A percentile compares a stretch with the other conserved stretches of the same genome.
Conservation (phyloP, 2,329 filamentous ascomycete genomes). For the Hypoxylon sp. region DNA sequence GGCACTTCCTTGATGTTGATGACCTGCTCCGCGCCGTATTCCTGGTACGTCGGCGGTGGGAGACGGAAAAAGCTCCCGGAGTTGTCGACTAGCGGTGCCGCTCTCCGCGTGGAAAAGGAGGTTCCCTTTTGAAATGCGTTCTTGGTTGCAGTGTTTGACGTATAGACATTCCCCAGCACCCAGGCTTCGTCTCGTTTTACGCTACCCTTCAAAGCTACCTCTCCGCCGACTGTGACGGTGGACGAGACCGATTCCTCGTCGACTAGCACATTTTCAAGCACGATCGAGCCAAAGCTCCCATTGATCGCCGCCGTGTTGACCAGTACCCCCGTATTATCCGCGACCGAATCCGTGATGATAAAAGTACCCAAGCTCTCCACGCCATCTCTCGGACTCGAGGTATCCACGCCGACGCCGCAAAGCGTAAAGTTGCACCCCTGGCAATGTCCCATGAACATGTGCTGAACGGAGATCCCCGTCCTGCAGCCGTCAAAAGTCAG, state of each 20-base stretch:
- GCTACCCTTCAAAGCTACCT: conserved; percentile 33
- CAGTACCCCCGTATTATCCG: conserved; percentile 35
- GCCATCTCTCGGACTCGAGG: conserved; percentile 18
- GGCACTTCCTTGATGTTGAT: conserved; percentile 57
- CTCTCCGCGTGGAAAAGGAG: conserved; percentile 44
- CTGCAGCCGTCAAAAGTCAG: conserved; percentile 37
- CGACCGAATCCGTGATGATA: conserved; percentile 24
- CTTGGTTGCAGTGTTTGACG: background rate
- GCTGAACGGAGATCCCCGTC: conserved; percentile 51
- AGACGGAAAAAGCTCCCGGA: conserved; percentile 51
- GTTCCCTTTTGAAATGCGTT: conserved; percentile 39
- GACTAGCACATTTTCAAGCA: conserved; percentile 48
- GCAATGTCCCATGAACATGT: conserved; percentile 30
- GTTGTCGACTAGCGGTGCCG: conserved; percentile 44
- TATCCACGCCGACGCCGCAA: conserved; percentile 29
- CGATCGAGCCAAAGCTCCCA: conserved; percentile 43
- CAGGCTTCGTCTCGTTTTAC: conserved; percentile 18
- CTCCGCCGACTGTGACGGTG: conserved; percentile 53
- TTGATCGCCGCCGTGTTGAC: conserved; percentile 45
- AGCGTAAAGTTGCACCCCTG: conserved; percentile 25
- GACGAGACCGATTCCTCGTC: conserved; percentile 50
- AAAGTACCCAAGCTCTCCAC: conserved; percentile 20
- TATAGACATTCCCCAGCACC: conserved; percentile 22
- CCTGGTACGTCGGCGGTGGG: conserved; percentile 53
- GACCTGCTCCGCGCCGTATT: conserved; percentile 52